Conservation (phyloP, 2,329 filamentous ascomycete genomes). For the Colletotrichum acutatum region DNA sequence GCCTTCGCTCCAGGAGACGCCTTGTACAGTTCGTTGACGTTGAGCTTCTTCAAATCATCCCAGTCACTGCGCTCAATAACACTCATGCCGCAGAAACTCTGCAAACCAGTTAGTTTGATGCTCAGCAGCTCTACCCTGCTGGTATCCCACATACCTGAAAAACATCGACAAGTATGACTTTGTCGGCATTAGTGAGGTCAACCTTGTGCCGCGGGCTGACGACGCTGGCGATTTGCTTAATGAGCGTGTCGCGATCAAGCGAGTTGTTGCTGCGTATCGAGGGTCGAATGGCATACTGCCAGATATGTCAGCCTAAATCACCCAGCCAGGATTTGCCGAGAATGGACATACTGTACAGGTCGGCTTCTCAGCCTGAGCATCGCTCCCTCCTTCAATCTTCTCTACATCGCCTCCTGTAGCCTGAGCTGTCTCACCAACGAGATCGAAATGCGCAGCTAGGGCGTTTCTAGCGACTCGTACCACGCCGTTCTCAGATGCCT, state of each 20-base stretch:
- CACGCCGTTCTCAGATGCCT: slow-evolving; percentile 76
- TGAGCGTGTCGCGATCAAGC: slow-evolving; percentile 75
- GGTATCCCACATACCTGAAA: slow-evolving; percentile 70
- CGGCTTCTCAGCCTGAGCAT: slow-evolving; percentile 31
- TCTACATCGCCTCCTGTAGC: slow-evolving; percentile 36
- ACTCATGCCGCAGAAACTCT: slow-evolving; percentile 83
- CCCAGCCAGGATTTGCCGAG: background rate
- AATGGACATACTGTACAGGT: slow-evolving; percentile 55
- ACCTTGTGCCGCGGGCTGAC: slow-evolving; percentile 78
- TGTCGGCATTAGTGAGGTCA: slow-evolving; percentile 80
- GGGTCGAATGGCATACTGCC: slow-evolving; percentile 85
- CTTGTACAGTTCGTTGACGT: slow-evolving; percentile 78
- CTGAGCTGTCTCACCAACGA: slow-evolving; percentile 44
- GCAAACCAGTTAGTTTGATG: slow-evolving; percentile 18
- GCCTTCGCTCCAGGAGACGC: slow-evolving; percentile 27
- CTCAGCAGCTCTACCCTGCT: background rate
- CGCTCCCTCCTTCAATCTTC: slow-evolving; percentile 35
- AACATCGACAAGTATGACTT: slow-evolving; percentile 82
- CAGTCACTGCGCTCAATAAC: slow-evolving; percentile 78
- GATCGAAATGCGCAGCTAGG: slow-evolving; percentile 70
- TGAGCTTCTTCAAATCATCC: slow-evolving; percentile 80
- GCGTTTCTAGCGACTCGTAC: slow-evolving; percentile 72
- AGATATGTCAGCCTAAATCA: background rate
- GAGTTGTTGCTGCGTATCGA: slow-evolving; percentile 78
- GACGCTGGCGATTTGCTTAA: slow-evolving; percentile 75